Conservation (phyloP, 352 stramenopile species). For the Ochromonadaceae sp. region DNA sequence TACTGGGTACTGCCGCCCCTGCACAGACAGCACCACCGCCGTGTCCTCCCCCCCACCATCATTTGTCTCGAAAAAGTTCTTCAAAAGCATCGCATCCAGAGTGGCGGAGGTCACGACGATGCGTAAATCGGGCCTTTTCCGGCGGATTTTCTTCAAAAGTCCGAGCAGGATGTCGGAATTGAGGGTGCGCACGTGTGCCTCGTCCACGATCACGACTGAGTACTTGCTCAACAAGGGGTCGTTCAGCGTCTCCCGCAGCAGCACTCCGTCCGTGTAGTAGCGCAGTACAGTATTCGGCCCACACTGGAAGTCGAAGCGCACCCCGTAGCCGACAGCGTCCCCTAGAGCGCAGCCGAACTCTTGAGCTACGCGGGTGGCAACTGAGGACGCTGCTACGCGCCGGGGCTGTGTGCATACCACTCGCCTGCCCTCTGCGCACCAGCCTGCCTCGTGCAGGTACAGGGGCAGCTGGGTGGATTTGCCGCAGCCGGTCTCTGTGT, state of each 20-base stretch:
- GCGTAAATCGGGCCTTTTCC: conserved; percentile 24
- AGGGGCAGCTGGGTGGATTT: conserved; percentile 81
- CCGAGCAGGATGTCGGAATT: conserved; percentile 81
- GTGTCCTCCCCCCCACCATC: conserved; percentile 12
- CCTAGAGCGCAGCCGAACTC: conserved; percentile 55
- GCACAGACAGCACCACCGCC: conserved; percentile 59
- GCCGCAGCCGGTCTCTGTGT: conserved; percentile 65
- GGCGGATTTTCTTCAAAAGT: conserved; percentile 84
- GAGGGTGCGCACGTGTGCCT: conserved; percentile 80
- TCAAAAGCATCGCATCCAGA: conserved; percentile 79
- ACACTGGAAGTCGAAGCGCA: conserved; percentile 12
- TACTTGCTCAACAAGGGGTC: conserved; percentile 49
- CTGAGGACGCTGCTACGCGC: conserved; percentile 66
- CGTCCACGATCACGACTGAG: conserved; percentile 60
- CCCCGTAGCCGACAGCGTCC: conserved; percentile 59
- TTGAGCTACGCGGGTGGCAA: conserved; percentile 60
- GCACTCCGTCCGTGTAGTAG: conserved; percentile 47
- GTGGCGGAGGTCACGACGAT: conserved; percentile 97
- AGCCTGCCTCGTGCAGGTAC: conserved; percentile 73
- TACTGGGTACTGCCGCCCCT: conserved; percentile 63
- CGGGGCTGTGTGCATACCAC: conserved; percentile 81
- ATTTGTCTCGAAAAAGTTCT: conserved; percentile 66
- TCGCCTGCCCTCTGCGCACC: conserved; percentile 40
- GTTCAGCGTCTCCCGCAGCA: conserved; percentile 42
- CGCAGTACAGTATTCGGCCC: conserved; percentile 25